Percentiles rank a stretch among this genome's conserved stretches.
Conservation (phyloP, 164 flowering plant genomes). For the Umbilicus rupestris region DNA sequence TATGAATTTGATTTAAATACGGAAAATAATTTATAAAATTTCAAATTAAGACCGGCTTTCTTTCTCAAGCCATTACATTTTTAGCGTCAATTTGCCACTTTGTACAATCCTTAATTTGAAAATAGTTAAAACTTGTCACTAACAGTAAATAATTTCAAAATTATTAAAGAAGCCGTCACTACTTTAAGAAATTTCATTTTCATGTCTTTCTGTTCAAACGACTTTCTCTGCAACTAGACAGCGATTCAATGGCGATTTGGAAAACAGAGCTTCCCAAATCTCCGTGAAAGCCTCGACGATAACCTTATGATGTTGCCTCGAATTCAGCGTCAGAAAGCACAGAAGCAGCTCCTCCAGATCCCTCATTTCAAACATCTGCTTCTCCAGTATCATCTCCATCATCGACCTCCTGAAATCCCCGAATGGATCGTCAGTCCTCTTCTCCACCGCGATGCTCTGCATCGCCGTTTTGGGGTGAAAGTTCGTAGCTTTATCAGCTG, state of each 20-base stretch:
- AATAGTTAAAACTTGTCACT: too few relatives aligned
- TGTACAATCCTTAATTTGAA: too few relatives aligned
- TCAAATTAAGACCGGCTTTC: too few relatives aligned
- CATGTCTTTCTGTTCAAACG: background rate
- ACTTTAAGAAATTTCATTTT: background rate
- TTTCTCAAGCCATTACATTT: too few relatives aligned
- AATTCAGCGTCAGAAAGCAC: conserved; percentile 25
- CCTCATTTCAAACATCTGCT: conserved; percentile 20
- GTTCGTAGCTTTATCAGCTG: conserved; percentile 1
- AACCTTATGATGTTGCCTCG: conserved; percentile 19
- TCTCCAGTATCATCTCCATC: conserved; percentile 33
- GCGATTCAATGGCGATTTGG: background rate
- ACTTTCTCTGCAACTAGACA: background rate
- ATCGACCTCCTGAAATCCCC: conserved; percentile 30
- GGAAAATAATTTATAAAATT: too few relatives aligned
- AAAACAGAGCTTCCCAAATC: conserved; percentile 23
- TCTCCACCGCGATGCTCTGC: conserved; percentile 23
- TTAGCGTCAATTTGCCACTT: too few relatives aligned
- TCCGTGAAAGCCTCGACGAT: conserved; percentile 25
- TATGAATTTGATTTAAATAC: too few relatives aligned
- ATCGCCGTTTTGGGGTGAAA: conserved; percentile 10
- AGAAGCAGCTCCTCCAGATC: conserved; percentile 27
- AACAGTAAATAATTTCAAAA: too few relatives aligned
- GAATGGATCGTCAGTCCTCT: conserved; percentile 23
- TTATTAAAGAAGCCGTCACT: too few relatives aligned